These are phyloP conservation scores for Fusarium hainanense DNA, from an alignment of 2,329 filamentous ascomycete genomes.

Conservation along the genomic window DNA sequence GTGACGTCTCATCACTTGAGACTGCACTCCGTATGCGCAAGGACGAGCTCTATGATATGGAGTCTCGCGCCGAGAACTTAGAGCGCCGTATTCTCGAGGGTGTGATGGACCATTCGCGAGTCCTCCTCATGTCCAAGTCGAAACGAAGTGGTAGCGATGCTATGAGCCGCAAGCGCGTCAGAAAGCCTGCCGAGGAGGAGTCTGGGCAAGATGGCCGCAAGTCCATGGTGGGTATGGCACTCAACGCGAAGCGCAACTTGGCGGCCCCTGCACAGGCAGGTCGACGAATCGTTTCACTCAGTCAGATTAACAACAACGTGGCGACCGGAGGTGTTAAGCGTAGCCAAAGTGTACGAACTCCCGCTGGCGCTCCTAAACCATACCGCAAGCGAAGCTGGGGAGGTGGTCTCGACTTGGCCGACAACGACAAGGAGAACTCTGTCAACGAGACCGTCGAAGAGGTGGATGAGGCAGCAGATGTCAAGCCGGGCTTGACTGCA, in stretches of 20 bases:
- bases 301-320: constrained; percentile 85
- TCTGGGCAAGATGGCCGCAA: constrained; percentile 42
- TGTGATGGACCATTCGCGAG: constrained; percentile 94
- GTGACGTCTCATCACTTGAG: constrained; percentile 90
- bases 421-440: constrained; percentile 70
- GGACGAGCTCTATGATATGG: constrained; percentile 92
- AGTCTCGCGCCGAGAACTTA: constrained; percentile 84
- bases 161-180: constrained; percentile 69
- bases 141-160: constrained; percentile 60
- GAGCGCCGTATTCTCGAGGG: constrained; percentile 95
- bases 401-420: constrained; percentile 60
- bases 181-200: constrained; percentile 53
- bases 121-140: constrained; percentile 82
- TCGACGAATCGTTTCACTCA: constrained; percentile 88
- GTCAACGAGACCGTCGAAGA: constrained; percentile 74
- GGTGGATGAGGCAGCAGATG: constrained; percentile 49
- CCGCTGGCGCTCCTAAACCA: constrained; percentile 55
- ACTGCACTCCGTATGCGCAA: constrained; percentile 89
- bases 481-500: constrained; percentile 28
- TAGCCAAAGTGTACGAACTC: constrained; percentile 80
- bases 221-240: constrained; percentile 63
- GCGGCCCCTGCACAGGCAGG: constrained; percentile 60
- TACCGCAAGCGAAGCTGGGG: constrained; percentile 78
- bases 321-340: constrained; percentile 74
- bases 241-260: constrained; percentile 63